Evolutionary conservation across 805 yeast genomes (phyloP), one percentile per base, ranked within the genome.

Genomic region (Candida nemodendra): DNA sequence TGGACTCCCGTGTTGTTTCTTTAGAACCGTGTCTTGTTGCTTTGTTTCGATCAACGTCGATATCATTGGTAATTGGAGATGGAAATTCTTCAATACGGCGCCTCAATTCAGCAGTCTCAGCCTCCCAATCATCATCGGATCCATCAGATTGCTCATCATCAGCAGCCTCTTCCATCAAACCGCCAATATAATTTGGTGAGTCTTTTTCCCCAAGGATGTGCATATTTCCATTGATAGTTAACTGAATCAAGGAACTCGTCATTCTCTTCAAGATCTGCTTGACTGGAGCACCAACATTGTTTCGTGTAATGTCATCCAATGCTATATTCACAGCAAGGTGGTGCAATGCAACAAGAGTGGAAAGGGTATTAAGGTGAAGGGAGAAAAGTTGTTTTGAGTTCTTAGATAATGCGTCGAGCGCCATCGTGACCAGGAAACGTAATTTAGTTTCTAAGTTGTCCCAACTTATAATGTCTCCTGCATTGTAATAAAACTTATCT

Each of bases 161-260:
- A 1, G 47, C 43, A 27, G 35, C 34, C 15, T 39, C 38, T 15
- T 37, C 27, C 33, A 35, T 33, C 27, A 54, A 36, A 4, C 48
- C 48, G 4, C 57, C 59, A 18, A 53, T 34, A 34, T 44, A 53
- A 28, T 53, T 46, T 4, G 53, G 54, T 5, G 55, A 37, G 26
- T 43, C 44, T 17, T 42, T 39, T 31, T 44, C 40, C 13, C 68
- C 64, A 31, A 68, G 65, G 36, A 83, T 64, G 54, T 76, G 83
- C n/a, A 84, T 55, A 33, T 74, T 68, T 7, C 86, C 84, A 52
- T 79, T 79, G 39, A 82, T 74, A 41, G 79, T 78, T 39, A 84
- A 70, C 41, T 78, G 83, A 2, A 86, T 74, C 40, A 79, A 69
- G 1, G 81, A 66, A 7, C 70, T 61, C 0, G 79, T 72, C 12